Conservation (phyloP, 2,329 filamentous ascomycete species). For the Orbilia javanica region DNA sequence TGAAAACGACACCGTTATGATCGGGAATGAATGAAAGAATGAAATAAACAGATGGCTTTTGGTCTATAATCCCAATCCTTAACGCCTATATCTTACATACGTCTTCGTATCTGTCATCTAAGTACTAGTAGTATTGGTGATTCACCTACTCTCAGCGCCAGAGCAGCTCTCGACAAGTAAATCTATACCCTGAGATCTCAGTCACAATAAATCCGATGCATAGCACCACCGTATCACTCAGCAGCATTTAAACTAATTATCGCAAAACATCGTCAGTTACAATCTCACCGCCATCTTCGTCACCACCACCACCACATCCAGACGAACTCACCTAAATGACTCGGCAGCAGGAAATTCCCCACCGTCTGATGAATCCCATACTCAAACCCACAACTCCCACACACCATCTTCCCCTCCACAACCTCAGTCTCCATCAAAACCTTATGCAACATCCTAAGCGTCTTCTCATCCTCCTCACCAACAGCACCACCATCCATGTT, state of each 20-base stretch:
- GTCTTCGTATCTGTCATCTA: background rate
- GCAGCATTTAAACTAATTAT: background rate
- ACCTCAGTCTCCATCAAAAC: constrained; percentile 91
- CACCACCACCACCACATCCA: background rate
- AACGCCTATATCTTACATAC: constrained; percentile 11
- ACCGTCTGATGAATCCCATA: constrained; percentile 96
- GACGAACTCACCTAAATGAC: constrained; percentile 75
- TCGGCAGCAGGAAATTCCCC: constrained; percentile 93
- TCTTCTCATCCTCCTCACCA: constrained; percentile 75
- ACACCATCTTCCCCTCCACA: constrained; percentile 87
- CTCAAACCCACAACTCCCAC: constrained; percentile 90
- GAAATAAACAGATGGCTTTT: constrained; percentile 6
- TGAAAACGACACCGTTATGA: background rate
- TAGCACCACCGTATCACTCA: background rate
- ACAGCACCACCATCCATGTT: constrained; percentile 64
- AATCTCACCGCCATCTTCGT: too few species aligned
- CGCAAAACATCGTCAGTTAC: background rate
- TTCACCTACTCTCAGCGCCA: too few species aligned
- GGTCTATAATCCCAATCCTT: constrained; percentile 9
- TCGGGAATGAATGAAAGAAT: background rate
- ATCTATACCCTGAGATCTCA: too few species aligned
- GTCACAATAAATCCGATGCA: too few species aligned
- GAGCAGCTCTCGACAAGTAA: too few species aligned
- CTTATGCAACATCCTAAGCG: constrained; percentile 81
- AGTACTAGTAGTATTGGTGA: background rate